Base-by-base conservation (phyloP, 2,329 filamentous ascomycete genomes). In the Diaporthe capsici region DNA sequence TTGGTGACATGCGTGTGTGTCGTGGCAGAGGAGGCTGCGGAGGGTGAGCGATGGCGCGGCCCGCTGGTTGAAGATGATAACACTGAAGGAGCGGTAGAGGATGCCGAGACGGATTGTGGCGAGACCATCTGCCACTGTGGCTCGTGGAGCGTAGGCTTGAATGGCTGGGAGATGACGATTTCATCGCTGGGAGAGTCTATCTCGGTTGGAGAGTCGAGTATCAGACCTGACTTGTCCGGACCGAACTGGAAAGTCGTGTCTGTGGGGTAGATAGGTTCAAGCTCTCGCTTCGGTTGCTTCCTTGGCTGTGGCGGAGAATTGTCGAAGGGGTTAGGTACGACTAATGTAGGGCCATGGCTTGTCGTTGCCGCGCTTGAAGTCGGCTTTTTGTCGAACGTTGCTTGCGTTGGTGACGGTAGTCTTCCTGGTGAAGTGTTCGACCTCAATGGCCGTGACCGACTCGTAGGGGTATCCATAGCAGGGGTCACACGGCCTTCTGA, bases 401-500 rank as follows among this genome's bases (percentile, higher is more conserved):
- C 78, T 31, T 79, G 81, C 2, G 82, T 82, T 1, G 88, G 88
- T 6, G 89, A 90, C 5, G 82, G 83, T 8, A 89, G 80, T 28
- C 83, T 81, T 20, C 87, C 88, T 2, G 90, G 90, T 20, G 88
- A 89, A 4, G 90, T 92, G 78, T 90, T 89, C 2, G 90, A 89
- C 39, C 90, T 87, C 28, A 83, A 78, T 6, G 84, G 85, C 3
- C 88, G 84, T 12, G 87, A 84, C 65, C 83, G 76, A 58, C 74
- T 81, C n/a, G 78, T 81, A 15, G 80, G 79, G 5, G 78, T 76
- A 39, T 78, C 76, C 15, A 79, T 76, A 4, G 70, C 28, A 57
- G 79, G 75, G 58, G 77, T 76, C 77, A 53, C 20, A 34, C 57
- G 28, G 37, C 61, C 77, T 73, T 80, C 75, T 67, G 83, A 81